Base-by-base conservation (phyloP, 345 rosid genomes). In the Camelina sativa region DNA sequence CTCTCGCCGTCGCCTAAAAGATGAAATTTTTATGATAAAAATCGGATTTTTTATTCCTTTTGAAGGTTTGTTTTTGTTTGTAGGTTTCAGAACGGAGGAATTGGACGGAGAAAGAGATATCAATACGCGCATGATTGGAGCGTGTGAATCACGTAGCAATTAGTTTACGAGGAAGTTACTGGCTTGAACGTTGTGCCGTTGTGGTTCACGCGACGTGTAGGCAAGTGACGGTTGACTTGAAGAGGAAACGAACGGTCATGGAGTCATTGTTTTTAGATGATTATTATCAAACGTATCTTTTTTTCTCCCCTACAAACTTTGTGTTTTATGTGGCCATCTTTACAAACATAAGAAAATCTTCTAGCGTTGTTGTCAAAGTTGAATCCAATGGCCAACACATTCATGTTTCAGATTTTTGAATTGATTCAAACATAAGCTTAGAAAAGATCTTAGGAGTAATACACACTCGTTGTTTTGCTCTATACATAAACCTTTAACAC, bases 151-250 rank as follows among this genome's bases (percentile, higher is more conserved):
- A 82, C 85, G 73, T 13, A 13, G 11, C 67, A 76, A 52, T 72
- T n/a, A 12, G 66, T 34, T n/a, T 47, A 25, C 8, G 41, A 64
- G 25, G 30, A 20, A 32, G 46, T 19, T 53, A 23, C 34, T 32
- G 54, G 69, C 47, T 52, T 61, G 25, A 69, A 69, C 70, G 60
- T 76, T 53, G 70, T 76, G 30, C 65, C 48, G 65, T 60, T 61
- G 48, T 40, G 50, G 51, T 22, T 1, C 51, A 78, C 71, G 77
- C 25, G 58, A 70, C 75, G 74, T 68, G 74, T 30, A n/a, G 28
- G 69, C 74, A 76, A 38, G 72, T 28, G 62, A 73, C 72, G 73
- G 79, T 28, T 61, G 64, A 54, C 79, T 51, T 59, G 41, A n/a
- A 59, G 7, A 28, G 32, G 53, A 41, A 78, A 73, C 56, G 35